Base-by-base conservation (phyloP, 371 early-diverging fungal species). In the Mucor circinelloides region DNA sequence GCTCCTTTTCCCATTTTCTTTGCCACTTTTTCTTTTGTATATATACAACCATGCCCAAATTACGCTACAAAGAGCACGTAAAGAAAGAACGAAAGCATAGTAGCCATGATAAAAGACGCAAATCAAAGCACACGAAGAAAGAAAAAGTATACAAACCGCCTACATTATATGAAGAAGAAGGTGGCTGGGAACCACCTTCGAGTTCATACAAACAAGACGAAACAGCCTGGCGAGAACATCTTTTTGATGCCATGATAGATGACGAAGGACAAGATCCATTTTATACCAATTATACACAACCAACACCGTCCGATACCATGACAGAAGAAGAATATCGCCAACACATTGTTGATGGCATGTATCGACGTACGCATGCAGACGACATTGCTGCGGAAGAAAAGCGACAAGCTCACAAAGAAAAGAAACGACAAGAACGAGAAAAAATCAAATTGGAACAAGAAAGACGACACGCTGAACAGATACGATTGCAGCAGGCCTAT, bases 241-340 rank as follows among this genome's bases (percentile, higher is more conserved):
- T 83, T n/a, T 83, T 83, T 55, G 71, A 76, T 25, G 84, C 79
- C 40, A 83, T 83, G 84, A 71, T 72, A 42, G 78, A 79, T 0
- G 84, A 83, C 52, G 84, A 83, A 66, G 79, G 78, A 2, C 71
- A 72, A 56, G 80, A 82, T 66, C 67, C 76, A 10, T 77, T 74
- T 60, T 82, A 76, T 32, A 44, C 70, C 19, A 25, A 58, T 8
- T 71, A 80, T 30, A 21, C 44, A 42, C 61, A 63, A 15, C 44
- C 66, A 10, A 54, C 38, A 31, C 52, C 40, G 10, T 12, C 40
- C 2, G 52, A 42, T 12, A 25, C 56, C 3, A 79, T 83, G 84
- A 71, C 76, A 2, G 81, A 83, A 54, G 84, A 83, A 65, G 78
- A 77, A 21, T 75, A 83, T 61, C 74, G 79, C 2, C 72, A 73